A percentile compares a stretch with the other conserved stretches of the same genome.
Evolutionary conservation across 768 basidiomycete genomes (phyloP).

Genomic region (Collybia nuda): DNA sequence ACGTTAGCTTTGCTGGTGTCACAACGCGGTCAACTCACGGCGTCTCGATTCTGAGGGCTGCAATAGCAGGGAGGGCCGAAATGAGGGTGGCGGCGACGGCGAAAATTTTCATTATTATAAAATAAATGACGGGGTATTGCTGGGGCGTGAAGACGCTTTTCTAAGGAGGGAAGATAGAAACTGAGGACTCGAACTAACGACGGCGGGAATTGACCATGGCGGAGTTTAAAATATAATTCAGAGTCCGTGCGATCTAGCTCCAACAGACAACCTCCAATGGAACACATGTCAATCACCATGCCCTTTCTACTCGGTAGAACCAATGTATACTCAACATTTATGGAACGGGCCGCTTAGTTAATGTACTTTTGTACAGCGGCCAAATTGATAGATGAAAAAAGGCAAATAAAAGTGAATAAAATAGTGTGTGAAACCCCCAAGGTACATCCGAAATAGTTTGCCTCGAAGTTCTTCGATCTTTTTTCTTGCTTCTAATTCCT

Average conservation of each 20-base stretch:
- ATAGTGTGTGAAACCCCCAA: too few relatives aligned
- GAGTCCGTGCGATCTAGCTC: constrained; percentile 9
- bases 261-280: too few relatives aligned
- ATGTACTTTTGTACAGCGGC: too few relatives aligned
- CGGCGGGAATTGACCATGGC: not conserved
- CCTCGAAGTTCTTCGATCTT: too few relatives aligned
- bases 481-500: too few relatives aligned
- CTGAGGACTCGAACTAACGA: not conserved
- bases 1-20: not conserved
- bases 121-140: constrained; percentile 7
- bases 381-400: too few relatives aligned
- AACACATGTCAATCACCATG: too few relatives aligned
- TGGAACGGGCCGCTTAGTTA: too few relatives aligned
- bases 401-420: too few relatives aligned
- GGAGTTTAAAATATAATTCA: constrained; percentile 17
- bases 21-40: constrained; percentile 38
- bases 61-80: constrained; percentile 36
- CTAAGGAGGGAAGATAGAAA: constrained; percentile 8
- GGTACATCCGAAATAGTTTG: too few relatives aligned
- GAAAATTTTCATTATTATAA: constrained; percentile 37
- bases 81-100: constrained; percentile 30
- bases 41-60: constrained; percentile 59
- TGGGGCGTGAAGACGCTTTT: constrained; percentile 2
- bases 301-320: too few relatives aligned
- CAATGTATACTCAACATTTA: too few relatives aligned